Base-by-base conservation (phyloP, 73 alveolate species). In the Durusdinium trenchii region DNA sequence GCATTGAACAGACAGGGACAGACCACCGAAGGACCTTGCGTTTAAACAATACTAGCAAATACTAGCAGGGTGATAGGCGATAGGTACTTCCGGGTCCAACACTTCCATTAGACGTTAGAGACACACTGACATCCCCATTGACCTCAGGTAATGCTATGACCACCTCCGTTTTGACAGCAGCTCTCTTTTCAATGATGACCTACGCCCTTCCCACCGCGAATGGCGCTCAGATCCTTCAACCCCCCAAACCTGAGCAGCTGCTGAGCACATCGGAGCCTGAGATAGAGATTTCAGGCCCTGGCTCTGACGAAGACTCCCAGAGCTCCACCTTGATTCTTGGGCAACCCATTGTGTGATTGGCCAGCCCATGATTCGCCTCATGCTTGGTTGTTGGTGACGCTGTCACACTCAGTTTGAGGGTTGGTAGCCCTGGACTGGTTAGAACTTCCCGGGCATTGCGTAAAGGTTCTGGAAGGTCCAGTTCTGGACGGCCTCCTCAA, bases 131-230 rank as follows among this genome's bases (percentile, higher is more conserved):
- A n/a, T n/a, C n/a, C n/a, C n/a, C n/a, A n/a, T n/a, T 14, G 23
- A 54, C 10, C 69, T 23, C 12, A 81, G 91, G 91, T 7, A 81
- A 81, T 26, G 91, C 91, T 45, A 45, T 81, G 67, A 81, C 91
- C 3, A 30, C 69, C 14, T n/a, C 57, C 45, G 67, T 81, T 1
- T 0, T 81, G 67, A 43, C 6, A 18, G 91, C 67, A 0, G 91
- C 91, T 1, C 3, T 81, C 45, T 81, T 81, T 48, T 43, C 91
- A 32, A 16, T 43, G 67, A 81, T 81, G 91, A 18, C 6, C 42
- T 81, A 35, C 32, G 91, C 91, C 43, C 43, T 81, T 28, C 91
- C 91, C 30, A 35, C 67, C 10, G 40, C 35, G 47, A 20, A 20
- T 18, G 91, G 91, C 42, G 42, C 43, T 14, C 78, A 28, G 38